Percentiles rank a stretch among this genome's conserved stretches.
These are phyloP conservation scores for Pleurotus ostreatus DNA, from an alignment of 768 basidiomycete species.

Conservation along the genomic window DNA sequence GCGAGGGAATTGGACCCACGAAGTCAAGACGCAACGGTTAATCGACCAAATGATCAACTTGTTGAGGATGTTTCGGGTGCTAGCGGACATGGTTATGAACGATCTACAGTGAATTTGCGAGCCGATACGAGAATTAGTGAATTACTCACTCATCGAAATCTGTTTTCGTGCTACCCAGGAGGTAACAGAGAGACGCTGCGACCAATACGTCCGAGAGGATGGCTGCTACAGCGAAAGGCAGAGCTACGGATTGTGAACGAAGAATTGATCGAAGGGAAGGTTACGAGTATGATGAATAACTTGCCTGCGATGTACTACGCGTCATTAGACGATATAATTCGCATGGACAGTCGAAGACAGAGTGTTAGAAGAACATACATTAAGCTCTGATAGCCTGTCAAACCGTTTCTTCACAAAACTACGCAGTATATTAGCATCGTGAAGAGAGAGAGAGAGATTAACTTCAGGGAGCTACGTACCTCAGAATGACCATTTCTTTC, in stretches of 20 bases:
- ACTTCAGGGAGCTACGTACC: slow-evolving; percentile 17
- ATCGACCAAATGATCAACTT: slow-evolving; percentile 44
- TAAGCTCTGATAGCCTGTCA: slow-evolving; percentile 26
- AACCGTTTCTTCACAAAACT: slow-evolving; percentile 38
- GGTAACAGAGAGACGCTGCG: slow-evolving; percentile 35
- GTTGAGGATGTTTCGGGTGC: slow-evolving; percentile 40
- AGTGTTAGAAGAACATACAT: slow-evolving; percentile 19
- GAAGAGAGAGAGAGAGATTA: no score
- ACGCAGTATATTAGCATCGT: not conserved
- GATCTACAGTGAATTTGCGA: not conserved
- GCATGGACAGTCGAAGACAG: not conserved
- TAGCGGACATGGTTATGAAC: not conserved
- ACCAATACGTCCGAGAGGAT: slow-evolving; percentile 45
- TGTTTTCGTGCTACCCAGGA: slow-evolving; percentile 36
- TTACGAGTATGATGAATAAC: not conserved
- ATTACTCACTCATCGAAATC: slow-evolving; percentile 27
- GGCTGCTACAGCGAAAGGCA: slow-evolving; percentile 42
- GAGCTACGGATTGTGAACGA: slow-evolving; percentile 13
- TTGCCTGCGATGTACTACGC: not conserved
- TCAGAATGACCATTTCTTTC: slow-evolving; percentile 32
- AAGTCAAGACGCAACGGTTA: slow-evolving; percentile 49
- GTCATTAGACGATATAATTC: no score
- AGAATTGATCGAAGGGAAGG: not conserved
- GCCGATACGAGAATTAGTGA: not conserved
- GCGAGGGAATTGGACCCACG: slow-evolving; percentile 24